These are phyloP conservation scores for Smallanthus sonchifolius DNA, from an alignment of 129 eudicot genomes.

Conservation along the genomic window DNA sequence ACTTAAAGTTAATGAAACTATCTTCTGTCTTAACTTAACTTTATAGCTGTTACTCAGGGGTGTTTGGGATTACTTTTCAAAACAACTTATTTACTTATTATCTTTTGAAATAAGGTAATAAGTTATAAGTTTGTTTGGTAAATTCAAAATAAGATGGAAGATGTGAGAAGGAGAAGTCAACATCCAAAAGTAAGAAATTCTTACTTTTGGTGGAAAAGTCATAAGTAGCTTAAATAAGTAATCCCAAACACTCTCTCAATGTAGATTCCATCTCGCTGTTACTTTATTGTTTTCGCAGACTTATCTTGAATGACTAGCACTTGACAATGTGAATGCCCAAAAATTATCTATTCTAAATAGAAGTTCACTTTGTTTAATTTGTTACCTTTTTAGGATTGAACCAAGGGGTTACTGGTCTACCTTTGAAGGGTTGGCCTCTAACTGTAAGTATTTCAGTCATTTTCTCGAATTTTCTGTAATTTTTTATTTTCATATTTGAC, in stretches of 20 bases:
- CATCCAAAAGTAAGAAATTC: too few species aligned
- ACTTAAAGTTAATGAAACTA: background rate
- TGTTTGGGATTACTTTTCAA: too few species aligned
- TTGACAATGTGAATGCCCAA: background rate
- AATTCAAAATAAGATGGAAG: too few species aligned
- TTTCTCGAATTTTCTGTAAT: background rate
- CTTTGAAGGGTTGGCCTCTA: slow-evolving; percentile 96
- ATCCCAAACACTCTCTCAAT: too few species aligned
- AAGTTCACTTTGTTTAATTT: background rate
- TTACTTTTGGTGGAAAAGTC: too few species aligned
- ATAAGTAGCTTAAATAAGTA: too few species aligned
- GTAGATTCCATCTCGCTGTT: background rate
- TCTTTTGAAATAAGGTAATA: too few species aligned
- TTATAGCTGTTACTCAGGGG: background rate
- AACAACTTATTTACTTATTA: too few species aligned
- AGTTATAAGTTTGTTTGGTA: too few species aligned
- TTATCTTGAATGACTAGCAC: background rate
- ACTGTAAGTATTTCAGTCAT: slow-evolving; percentile 55
- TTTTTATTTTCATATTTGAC: slow-evolving; percentile 1
- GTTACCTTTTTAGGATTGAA: slow-evolving; percentile 48
- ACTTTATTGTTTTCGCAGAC: background rate
- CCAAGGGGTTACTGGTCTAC: slow-evolving; percentile 84
- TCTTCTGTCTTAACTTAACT: slow-evolving; percentile 2
- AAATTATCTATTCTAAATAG: background rate
- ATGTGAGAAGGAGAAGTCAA: too few species aligned